Evolutionary conservation across 257 asterid genomes (phyloP).

Genomic region (Solanum rostratum): DNA sequence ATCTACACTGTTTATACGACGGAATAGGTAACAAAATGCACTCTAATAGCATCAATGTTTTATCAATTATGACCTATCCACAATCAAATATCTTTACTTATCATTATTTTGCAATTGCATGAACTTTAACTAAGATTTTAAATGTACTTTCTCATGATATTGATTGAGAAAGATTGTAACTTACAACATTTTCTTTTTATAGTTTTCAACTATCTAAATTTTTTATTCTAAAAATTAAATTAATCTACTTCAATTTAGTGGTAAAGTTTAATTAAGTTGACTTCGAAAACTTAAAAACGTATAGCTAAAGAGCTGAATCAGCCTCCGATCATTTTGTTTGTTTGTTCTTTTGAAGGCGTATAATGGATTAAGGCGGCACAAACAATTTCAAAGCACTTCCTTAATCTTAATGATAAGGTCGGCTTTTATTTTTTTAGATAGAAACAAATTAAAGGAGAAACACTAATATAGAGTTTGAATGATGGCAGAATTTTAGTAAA

Average conservation of each 20-base stretch:
- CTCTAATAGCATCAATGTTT: not conserved
- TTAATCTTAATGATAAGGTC: not conserved
- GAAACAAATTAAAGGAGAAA: not conserved
- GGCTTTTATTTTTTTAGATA: not conserved
- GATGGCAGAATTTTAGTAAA: not conserved
- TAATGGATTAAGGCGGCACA: not conserved
- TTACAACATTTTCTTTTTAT: too few species aligned
- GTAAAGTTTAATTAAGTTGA: too few species aligned
- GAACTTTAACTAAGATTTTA: too few species aligned
- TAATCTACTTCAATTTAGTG: too few species aligned
- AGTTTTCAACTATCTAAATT: too few species aligned
- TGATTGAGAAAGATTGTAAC: too few species aligned
- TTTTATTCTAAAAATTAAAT: too few species aligned
- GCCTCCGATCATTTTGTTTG: not conserved
- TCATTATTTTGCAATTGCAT: too few species aligned
- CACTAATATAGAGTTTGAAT: conserved; percentile 4
- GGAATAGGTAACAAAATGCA: not conserved
- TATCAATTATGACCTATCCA: too few species aligned
- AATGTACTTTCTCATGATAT: too few species aligned
- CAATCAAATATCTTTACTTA: too few species aligned
- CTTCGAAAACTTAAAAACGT: too few species aligned
- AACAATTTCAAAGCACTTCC: not conserved
- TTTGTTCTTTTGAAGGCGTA: not conserved
- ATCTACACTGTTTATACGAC: not conserved
- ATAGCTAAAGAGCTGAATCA: not conserved